Percentiles rank a stretch among this genome's conserved stretches.
These are phyloP conservation scores for Glomus cerebriforme DNA, from an alignment of 192 early-diverging fungal genomes.

Conservation along the genomic window DNA sequence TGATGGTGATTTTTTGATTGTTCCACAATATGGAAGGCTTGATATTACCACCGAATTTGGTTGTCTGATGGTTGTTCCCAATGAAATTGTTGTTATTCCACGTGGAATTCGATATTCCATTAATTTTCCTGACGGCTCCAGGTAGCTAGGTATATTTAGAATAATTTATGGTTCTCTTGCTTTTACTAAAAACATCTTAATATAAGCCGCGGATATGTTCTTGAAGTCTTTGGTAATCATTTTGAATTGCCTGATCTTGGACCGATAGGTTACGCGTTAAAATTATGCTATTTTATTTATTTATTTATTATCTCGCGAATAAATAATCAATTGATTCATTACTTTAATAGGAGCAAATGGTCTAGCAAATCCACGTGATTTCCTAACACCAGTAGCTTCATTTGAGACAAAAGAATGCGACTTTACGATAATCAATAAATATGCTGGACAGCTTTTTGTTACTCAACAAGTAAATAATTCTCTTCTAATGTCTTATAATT, in stretches of 20 bases:
- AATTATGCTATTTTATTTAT: not conserved
- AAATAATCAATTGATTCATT: not conserved
- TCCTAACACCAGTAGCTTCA: constrained; percentile 81
- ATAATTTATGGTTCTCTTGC: not conserved
- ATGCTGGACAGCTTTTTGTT: constrained; percentile 77
- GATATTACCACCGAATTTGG: constrained; percentile 93
- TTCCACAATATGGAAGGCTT: constrained; percentile 90
- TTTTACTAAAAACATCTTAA: not conserved
- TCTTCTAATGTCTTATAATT: not conserved
- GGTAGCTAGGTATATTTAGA: constrained; percentile 36
- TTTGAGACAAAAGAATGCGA: constrained; percentile 59
- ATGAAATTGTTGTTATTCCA: constrained; percentile 93
- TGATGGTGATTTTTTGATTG: constrained; percentile 92
- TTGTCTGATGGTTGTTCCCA: constrained; percentile 74
- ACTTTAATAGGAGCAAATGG: constrained; percentile 78
- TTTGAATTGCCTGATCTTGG: constrained; percentile 96
- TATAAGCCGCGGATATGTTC: constrained; percentile 79
- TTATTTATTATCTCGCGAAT: not conserved
- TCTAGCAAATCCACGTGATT: constrained; percentile 93
- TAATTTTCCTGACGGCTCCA: constrained; percentile 73
- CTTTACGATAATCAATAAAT: constrained; percentile 73
- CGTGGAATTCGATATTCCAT: constrained; percentile 89
- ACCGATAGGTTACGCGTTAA: constrained; percentile 69
- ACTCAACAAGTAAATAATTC: constrained; percentile 46
- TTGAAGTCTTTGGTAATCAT: constrained; percentile 86